phyloP scores from a whole-genome alignment of 148 eudicot genomes.

The Camellia japonica region DNA sequence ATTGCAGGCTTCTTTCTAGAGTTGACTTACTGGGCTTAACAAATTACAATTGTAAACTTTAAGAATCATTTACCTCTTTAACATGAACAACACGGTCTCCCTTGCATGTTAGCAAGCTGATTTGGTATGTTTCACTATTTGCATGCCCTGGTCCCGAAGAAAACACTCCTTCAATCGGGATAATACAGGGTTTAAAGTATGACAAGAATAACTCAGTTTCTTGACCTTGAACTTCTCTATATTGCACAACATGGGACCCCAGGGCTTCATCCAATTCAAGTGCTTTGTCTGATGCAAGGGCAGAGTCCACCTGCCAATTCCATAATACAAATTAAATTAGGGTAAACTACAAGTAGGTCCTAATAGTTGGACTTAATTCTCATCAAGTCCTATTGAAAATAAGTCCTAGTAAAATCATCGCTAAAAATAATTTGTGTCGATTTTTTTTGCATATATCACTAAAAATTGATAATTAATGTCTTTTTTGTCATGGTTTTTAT shows the following conservation, averaged over 20 bases:
- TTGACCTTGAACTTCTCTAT: conserved; percentile 75
- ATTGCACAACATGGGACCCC: conserved; percentile 74
- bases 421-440: too few relatives aligned
- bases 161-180: conserved; percentile 64
- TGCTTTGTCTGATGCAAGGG: conserved; percentile 52
- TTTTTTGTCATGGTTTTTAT: too few relatives aligned
- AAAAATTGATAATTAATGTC: too few relatives aligned
- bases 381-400: too few relatives aligned
- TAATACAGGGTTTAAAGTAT: conserved; percentile 77
- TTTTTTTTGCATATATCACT: too few relatives aligned
- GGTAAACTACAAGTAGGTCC: too few relatives aligned
- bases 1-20: not conserved
- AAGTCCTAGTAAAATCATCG: too few relatives aligned
- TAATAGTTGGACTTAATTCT: too few relatives aligned
- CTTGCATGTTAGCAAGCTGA: conserved; percentile 53
- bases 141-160: conserved; percentile 43
- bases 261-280: conserved; percentile 71
- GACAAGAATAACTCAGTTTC: conserved; percentile 75
- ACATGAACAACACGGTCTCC: conserved; percentile 72
- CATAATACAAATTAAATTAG: not conserved
- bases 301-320: conserved; percentile 49
- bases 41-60: not conserved
- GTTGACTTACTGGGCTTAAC: not conserved
- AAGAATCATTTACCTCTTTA: conserved; percentile 50
- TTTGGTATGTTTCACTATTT: conserved; percentile 42